Evolutionary conservation across 1,284 basidiomycete species (phyloP).

Genomic region (Clitocybe nebularis): DNA sequence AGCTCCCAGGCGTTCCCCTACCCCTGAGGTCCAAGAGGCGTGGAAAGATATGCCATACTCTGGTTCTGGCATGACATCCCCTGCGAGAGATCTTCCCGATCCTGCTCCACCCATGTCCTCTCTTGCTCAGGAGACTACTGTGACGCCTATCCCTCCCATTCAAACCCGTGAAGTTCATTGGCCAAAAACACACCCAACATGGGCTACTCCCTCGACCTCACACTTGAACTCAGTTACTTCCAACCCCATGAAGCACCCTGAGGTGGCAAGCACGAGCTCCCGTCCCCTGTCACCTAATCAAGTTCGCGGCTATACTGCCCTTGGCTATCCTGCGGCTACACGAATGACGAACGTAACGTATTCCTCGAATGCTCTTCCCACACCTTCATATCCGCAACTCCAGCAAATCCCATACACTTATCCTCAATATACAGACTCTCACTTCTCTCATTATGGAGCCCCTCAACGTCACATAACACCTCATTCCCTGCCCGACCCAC

Average conservation of each 20-base stretch:
- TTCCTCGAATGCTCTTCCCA: conserved; percentile 11
- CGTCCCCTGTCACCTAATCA: conserved; percentile 9
- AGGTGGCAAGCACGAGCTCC: conserved; percentile 1
- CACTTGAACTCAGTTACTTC: background rate
- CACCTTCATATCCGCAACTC: conserved; percentile 7
- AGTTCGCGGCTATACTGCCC: conserved; percentile 8
- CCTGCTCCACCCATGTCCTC: conserved; percentile 9
- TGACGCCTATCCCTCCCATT: conserved; percentile 1
- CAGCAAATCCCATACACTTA: conserved; percentile 13
- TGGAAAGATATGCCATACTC: conserved; percentile 12
- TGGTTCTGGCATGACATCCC: conserved; percentile 13
- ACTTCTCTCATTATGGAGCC: conserved; percentile 12
- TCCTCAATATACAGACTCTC: conserved; percentile 14
- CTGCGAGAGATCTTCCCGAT: conserved; percentile 8
- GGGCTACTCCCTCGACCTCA: background rate
- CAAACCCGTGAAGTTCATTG: background rate
- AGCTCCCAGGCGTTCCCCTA: conserved; percentile 30
- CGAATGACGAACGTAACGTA: background rate
- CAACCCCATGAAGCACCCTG: background rate
- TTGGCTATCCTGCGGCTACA: conserved; percentile 3
- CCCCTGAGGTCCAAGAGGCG: conserved; percentile 17
- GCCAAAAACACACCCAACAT: background rate
- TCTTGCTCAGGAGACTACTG: conserved; percentile 5
- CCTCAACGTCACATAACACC: conserved; percentile 7
- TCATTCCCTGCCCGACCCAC: conserved; percentile 6